phyloP scores from a whole-genome alignment of 352 stramenopile species.

The Pythium apleroticum region DNA sequence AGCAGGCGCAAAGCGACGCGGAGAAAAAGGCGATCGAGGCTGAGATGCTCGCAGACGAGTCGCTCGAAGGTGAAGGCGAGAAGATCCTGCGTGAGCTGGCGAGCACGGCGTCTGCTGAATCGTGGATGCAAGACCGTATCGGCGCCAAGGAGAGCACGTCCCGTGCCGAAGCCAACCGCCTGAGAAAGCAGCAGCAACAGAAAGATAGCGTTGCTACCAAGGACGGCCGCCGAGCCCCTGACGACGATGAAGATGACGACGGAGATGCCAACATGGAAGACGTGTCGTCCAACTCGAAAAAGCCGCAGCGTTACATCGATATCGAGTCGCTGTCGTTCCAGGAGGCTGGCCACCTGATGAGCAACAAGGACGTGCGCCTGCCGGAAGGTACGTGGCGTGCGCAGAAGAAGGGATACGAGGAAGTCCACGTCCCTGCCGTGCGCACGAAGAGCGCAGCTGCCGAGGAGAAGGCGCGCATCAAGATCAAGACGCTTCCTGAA shows the following conservation, averaged over 20 bases:
- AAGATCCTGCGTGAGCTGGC: constrained; percentile 91
- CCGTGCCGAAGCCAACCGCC: constrained; percentile 75
- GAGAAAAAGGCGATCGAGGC: constrained; percentile 90
- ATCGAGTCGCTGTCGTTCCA: constrained; percentile 94
- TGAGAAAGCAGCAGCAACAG: constrained; percentile 76
- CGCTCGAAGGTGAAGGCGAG: constrained; percentile 86
- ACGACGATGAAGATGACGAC: constrained; percentile 42
- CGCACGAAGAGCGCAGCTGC: constrained; percentile 66
- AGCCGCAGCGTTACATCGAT: constrained; percentile 90
- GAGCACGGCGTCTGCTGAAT: constrained; percentile 88
- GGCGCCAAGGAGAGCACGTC: constrained; percentile 84
- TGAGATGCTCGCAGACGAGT: constrained; percentile 83
- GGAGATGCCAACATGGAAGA: constrained; percentile 61
- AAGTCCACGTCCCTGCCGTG: constrained; percentile 99
- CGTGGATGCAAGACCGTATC: constrained; percentile 94
- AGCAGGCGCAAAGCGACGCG: constrained; percentile 94
- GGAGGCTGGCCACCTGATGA: constrained; percentile 97
- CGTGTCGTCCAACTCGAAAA: constrained; percentile 40
- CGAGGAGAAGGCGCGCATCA: constrained; percentile 79
- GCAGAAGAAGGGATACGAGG: constrained; percentile 98
- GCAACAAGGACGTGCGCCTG: constrained; percentile 96
- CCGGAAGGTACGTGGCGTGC: constrained; percentile 96
- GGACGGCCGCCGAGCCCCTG: constrained; percentile 26
- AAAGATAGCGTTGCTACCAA: constrained; percentile 22
- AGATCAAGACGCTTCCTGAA: constrained; percentile 92